These are phyloP conservation scores for Mucuna pruriens DNA, from an alignment of 306 rosid genomes.

Conservation along the genomic window DNA sequence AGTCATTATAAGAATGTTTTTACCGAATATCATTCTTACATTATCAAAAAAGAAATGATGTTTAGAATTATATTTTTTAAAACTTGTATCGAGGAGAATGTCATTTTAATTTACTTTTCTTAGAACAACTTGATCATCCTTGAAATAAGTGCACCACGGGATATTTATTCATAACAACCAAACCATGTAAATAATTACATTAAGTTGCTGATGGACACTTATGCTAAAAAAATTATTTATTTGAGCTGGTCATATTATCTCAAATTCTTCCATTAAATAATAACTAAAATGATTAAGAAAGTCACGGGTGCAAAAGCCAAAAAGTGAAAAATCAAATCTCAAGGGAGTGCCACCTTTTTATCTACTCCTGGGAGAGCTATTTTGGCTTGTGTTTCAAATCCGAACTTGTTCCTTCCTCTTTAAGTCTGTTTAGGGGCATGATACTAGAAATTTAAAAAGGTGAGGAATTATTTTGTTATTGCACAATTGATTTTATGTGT, in stretches of 20 bases:
- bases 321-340: background rate
- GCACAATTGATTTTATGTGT: too few species aligned
- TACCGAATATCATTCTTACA: background rate
- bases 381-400: conserved; percentile 9
- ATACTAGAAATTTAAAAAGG: background rate
- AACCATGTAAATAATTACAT: background rate
- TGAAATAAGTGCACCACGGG: background rate
- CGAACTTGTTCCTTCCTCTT: background rate
- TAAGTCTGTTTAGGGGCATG: background rate
- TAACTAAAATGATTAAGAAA: background rate
- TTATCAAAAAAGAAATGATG: background rate
- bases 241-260: background rate
- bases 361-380: background rate
- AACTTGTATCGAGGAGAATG: background rate
- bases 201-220: background rate
- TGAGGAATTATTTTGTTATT: background rate
- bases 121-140: background rate
- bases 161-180: background rate
- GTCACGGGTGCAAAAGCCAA: background rate
- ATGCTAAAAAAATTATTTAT: background rate
- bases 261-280: background rate
- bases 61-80: background rate
- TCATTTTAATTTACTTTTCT: background rate
- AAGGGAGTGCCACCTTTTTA: background rate
- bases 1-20: background rate